Conservation (phyloP, 2,329 filamentous ascomycete species). For the Aspergillus sp. region DNA sequence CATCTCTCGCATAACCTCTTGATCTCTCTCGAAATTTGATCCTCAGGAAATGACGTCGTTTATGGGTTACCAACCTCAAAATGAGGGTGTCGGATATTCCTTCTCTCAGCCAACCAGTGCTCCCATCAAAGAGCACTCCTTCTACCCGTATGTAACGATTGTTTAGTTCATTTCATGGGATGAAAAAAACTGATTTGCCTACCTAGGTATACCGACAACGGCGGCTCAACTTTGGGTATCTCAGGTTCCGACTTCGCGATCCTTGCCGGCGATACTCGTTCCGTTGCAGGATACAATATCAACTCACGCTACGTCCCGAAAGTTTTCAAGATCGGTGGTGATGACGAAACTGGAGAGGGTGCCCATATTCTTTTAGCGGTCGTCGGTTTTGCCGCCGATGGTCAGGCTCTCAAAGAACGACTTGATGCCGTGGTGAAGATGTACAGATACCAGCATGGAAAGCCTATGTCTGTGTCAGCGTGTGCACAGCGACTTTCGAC, state of each 20-base stretch:
- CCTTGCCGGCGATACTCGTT: constrained; percentile 93
- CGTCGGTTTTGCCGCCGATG: constrained; percentile 92
- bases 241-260: constrained; percentile 91
- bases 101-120: constrained; percentile 49
- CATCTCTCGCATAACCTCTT: not conserved
- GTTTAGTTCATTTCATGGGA: not conserved
- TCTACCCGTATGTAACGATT: constrained; percentile 69
- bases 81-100: constrained; percentile 53
- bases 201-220: constrained; percentile 82
- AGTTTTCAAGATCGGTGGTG: constrained; percentile 93
- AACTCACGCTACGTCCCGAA: constrained; percentile 94
- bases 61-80: constrained; percentile 43
- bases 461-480: constrained; percentile 88
- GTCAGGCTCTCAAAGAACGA: constrained; percentile 85
- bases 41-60: constrained; percentile 47
- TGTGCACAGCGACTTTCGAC: constrained; percentile 93
- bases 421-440: constrained; percentile 95
- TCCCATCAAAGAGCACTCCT: constrained; percentile 60
- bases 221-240: constrained; percentile 92
- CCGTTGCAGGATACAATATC: constrained; percentile 96
- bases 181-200: constrained; percentile 8
- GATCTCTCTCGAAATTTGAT: not conserved
- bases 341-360: constrained; percentile 75
- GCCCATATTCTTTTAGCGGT: constrained; percentile 86
- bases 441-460: constrained; percentile 97